Evolutionary conservation across 352 stramenopile species (phyloP).

Genomic region (Blastocystis sp.): DNA sequence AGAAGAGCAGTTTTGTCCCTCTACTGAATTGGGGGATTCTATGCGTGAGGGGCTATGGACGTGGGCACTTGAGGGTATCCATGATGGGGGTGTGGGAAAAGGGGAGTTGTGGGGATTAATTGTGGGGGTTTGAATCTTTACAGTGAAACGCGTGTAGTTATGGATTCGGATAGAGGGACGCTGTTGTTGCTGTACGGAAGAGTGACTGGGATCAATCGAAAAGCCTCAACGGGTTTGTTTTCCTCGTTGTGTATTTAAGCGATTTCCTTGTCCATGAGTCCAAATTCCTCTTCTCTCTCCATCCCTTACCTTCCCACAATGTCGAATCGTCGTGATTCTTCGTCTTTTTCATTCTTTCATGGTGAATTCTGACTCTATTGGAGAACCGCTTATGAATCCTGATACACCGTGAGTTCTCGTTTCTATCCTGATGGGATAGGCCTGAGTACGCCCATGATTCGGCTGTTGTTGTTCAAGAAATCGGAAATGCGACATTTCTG

Average conservation of each 20-base stretch:
- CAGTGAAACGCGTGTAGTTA: no score
- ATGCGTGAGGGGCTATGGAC: no score
- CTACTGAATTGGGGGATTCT: no score
- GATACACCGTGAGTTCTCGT: neutral
- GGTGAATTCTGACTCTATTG: neutral
- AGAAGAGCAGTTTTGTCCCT: no score
- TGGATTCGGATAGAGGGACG: neutral
- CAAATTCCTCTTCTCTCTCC: neutral
- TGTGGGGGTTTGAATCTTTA: no score
- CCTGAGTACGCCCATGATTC: neutral
- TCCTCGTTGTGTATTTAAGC: no score
- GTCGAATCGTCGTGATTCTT: neutral
- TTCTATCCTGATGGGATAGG: neutral
- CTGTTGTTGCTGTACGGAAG: neutral
- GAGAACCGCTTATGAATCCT: neutral
- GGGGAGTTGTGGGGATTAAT: no score
- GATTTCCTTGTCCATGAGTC: no score
- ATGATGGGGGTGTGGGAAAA: no score
- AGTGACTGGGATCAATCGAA: no score
- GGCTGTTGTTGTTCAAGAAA: slow-evolving; percentile 43
- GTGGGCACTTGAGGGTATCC: no score
- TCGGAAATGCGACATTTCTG: slow-evolving; percentile 14
- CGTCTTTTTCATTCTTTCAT: neutral
- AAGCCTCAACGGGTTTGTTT: no score
- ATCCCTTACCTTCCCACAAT: neutral